Base-by-base conservation (phyloP, 163 green algal genomes). In the Chloromonas sp. region DNA sequence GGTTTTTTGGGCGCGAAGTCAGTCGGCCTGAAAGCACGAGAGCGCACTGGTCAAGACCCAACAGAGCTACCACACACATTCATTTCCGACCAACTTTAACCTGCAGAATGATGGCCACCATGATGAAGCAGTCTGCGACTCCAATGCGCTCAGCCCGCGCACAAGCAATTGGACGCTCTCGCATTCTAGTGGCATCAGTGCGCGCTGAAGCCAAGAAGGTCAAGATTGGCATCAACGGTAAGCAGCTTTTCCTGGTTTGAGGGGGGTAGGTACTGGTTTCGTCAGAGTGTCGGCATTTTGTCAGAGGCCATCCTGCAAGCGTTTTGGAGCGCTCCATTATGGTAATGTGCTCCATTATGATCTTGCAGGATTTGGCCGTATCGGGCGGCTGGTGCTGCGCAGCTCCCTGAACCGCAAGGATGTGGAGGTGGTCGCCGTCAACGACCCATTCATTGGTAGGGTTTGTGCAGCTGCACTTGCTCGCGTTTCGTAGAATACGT, bases 391-490 rank as follows among this genome's bases (percentile, higher is more conserved):
- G 61, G 94, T 95, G 66, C 81, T 91, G 84, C 88, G 89, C 83
- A 60, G 81, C 15, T 86, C 85, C 5, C 88, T 82, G 14, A 58
- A 81, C 58, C 91, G 94, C 70, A 87, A 94, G 59, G 95, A 99
- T 85, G 89, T 99, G n/a, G 91, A 98, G 93, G 93, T 97, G 1
- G 92, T 96, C 3, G 94, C 94, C 5, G 91, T 98, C 85, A 99
- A 99, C 85, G 97, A 99, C 90, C 96, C 96, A 14, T 99, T 99
- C 92, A 96, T 98, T 84, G 93, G 98, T 83, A 36, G 36, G 36
- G 36, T 36, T 36, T 36, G 86, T 58, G 84, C 36, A 36, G 36
- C 36, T 36, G 36, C 36, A 94, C 70, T 96, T 96, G 85, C 92
- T 95, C 88, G 89, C 83, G 2, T 79, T 3, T 3, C 77, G 14